phyloP scores from a whole-genome alignment of 1,284 basidiomycete genomes.

The Exobasidium rhododendri region DNA sequence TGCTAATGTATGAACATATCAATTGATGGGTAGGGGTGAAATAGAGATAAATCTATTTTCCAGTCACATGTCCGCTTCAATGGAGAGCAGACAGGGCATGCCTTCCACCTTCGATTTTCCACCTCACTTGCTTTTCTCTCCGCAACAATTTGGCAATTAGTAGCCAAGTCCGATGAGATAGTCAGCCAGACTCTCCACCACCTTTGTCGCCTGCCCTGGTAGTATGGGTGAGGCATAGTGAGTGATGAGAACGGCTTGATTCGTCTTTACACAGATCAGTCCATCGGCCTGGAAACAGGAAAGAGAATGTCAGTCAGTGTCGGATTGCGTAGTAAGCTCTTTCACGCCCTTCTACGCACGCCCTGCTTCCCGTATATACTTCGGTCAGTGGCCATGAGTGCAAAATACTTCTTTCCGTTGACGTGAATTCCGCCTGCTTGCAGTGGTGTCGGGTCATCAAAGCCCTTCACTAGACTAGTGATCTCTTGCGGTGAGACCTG shows the following conservation, averaged over 20 bases:
- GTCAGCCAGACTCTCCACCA: conserved; percentile 63
- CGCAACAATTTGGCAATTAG: conserved; percentile 15
- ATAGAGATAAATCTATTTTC: too few species aligned
- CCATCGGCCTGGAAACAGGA: conserved; percentile 67
- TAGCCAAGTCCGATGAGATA: conserved; percentile 49
- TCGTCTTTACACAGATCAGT: conserved; percentile 77
- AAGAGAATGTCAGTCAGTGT: not conserved
- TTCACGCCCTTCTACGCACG: conserved; percentile 59
- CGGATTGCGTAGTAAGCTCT: not conserved
- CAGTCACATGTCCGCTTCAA: too few species aligned
- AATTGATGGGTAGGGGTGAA: too few species aligned
- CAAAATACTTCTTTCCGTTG: conserved; percentile 76
- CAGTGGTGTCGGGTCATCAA: conserved; percentile 58
- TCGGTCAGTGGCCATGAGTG: conserved; percentile 63
- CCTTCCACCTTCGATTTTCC: too few species aligned
- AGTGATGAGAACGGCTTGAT: conserved; percentile 78
- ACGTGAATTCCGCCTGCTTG: conserved; percentile 67
- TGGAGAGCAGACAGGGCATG: too few species aligned
- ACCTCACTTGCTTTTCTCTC: too few species aligned
- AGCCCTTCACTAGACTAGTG: conserved; percentile 64
- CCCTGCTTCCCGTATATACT: conserved; percentile 77
- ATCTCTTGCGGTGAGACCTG: conserved; percentile 77
- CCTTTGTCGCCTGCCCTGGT: conserved; percentile 68
- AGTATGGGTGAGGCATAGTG: conserved; percentile 68
- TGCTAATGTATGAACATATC: too few species aligned